phyloP scores from a whole-genome alignment of 2,329 filamentous ascomycete genomes.

The Blumeria hordei region DNA sequence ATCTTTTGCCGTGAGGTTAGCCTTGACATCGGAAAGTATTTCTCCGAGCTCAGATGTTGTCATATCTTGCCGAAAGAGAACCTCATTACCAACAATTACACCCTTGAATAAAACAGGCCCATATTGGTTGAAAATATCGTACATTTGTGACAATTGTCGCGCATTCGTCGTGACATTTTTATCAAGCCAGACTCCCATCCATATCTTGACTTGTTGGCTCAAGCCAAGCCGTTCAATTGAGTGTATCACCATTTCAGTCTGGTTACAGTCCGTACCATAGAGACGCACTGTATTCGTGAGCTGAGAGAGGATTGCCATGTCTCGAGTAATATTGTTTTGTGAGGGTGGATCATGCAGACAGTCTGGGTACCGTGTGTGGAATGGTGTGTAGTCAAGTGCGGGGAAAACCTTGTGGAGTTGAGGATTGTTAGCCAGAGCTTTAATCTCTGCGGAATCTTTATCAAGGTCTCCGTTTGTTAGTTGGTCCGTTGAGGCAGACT shows the following conservation, averaged over 20 bases:
- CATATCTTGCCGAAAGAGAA: constrained; percentile 55
- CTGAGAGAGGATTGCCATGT: constrained; percentile 73
- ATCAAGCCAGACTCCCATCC: constrained; percentile 88
- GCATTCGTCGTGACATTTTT: constrained; percentile 59
- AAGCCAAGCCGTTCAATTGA: constrained; percentile 53
- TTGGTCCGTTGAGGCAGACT: constrained; percentile 34
- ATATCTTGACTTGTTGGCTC: constrained; percentile 54
- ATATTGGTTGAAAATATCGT: constrained; percentile 51
- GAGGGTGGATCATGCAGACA: constrained; percentile 56
- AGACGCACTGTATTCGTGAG: constrained; percentile 70
- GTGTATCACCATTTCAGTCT: constrained; percentile 80
- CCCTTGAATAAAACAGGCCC: constrained; percentile 48
- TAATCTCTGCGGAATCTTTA: constrained; percentile 55
- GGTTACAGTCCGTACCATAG: constrained; percentile 93
- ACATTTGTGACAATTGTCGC: constrained; percentile 66
- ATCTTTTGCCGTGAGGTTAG: constrained; percentile 42
- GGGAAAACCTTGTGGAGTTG: constrained; percentile 83
- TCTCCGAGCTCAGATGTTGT: constrained; percentile 35
- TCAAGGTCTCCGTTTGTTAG: constrained; percentile 43
- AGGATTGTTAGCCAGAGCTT: constrained; percentile 55
- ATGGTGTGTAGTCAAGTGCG: constrained; percentile 83
- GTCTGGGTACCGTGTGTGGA: constrained; percentile 73
- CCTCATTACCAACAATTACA: constrained; percentile 63
- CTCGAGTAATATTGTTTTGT: constrained; percentile 84
- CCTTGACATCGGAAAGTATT: constrained; percentile 41